These are phyloP conservation scores for Microsporum canis DNA, from an alignment of 2,329 filamentous ascomycete species.

Conservation along the genomic window DNA sequence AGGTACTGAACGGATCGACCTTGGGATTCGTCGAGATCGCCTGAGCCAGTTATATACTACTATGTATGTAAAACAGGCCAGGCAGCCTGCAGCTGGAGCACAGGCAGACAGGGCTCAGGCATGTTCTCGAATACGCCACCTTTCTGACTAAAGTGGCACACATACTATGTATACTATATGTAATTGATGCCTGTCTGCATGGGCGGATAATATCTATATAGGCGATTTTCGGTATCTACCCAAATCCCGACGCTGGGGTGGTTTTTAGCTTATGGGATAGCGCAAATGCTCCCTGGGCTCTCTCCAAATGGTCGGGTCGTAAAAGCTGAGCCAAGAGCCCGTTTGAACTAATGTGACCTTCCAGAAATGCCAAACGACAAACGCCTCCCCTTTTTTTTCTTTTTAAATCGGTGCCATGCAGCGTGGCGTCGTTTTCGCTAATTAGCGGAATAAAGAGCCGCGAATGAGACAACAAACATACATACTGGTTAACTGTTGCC, in stretches of 20 bases:
- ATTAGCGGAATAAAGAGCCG: not conserved
- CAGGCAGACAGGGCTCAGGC: constrained; percentile 2
- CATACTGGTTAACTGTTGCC: not conserved
- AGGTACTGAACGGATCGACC: not conserved
- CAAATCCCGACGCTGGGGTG: not conserved
- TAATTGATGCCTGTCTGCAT: not conserved
- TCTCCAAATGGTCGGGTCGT: not conserved
- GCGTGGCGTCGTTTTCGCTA: constrained; percentile 1
- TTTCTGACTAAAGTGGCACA: not conserved
- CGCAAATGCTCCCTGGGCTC: not conserved
- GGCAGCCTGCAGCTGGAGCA: not conserved
- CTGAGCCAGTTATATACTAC: not conserved
- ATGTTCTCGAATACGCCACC: constrained; percentile 3
- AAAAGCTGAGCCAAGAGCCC: constrained; percentile 1
- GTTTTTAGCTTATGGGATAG: not conserved
- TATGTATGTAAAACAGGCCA: not conserved
- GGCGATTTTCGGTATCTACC: constrained; percentile 1
- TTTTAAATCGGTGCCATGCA: not conserved
- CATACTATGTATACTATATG: not conserved
- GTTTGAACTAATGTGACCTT: constrained; percentile 4
- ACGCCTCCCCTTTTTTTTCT: not conserved
- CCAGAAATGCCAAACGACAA: constrained; percentile 2
- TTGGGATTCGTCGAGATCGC: not conserved
- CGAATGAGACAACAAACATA: not conserved
- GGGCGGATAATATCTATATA: not conserved